Base-by-base conservation (phyloP, 257 asterid genomes). In the Lithospermum erythrorhizon region DNA sequence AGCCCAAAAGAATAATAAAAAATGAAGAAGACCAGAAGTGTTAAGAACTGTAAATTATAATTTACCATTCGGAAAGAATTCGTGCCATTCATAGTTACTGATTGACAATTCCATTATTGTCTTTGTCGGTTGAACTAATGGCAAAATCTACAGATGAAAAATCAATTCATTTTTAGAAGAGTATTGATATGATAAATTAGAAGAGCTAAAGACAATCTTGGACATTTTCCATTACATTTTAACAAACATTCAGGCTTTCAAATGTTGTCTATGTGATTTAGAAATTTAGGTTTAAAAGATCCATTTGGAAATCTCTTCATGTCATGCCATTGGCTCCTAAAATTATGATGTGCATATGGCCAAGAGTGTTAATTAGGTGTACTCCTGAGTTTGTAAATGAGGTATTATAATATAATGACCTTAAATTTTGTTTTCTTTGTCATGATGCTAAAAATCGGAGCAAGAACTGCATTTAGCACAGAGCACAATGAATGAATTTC, bases 51-150 rank as follows among this genome's bases (percentile, higher is more conserved):
- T 16, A 59, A 65, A 37, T 63, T 63, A 61, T 66, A 69, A 57
- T 29, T 73, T 85, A 89, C 99, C 87, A 53, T 87, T 76, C 27
- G 99, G 99, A 61, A 89, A 89, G 78, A 93, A 82, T 64, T 93
- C 99, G 25, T 93, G 99, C 99, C 99, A 93, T 59, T 93, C 96
- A 62, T 83, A 93, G 76, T 58, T 76, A 72, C 78, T 73, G 80
- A 93, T 76, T 72, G 75, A 73, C 76, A 86, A 65, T 64, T 59
- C 56, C 99, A 93, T 80, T 63, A 93, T 87, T 14, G 69, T 37
- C 75, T 67, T 68, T 65, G 97, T 93, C 66, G 99, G 99, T 75
- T 75, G 82, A 73, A 93, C 83, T 80, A 93, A 76, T 13, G 99
- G 99, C 87, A 87, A 61, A 68, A 93, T 84, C 99, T 93, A 74